Conservation (phyloP, 495 filamentous ascomycete genomes). For the Friedmanniomyces simplex region DNA sequence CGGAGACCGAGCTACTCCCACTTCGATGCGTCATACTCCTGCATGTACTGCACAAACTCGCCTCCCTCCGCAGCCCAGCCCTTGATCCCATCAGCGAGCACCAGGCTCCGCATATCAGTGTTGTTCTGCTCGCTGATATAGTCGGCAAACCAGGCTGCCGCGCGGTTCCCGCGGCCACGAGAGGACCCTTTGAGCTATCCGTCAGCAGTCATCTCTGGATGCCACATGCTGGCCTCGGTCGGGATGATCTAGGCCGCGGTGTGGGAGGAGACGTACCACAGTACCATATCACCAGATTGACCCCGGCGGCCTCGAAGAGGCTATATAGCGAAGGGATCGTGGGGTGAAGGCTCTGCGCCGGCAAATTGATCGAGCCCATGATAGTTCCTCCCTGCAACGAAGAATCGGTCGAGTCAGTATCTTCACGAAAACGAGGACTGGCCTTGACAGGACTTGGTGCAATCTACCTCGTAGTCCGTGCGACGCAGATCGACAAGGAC, state of each 20-base stretch:
- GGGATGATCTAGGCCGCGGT: no score
- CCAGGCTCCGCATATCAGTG: slow-evolving; percentile 42
- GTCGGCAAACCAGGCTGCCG: slow-evolving; percentile 58
- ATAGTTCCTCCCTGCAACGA: slow-evolving; percentile 49
- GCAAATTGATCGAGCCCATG: slow-evolving; percentile 56
- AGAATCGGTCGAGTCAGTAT: no score
- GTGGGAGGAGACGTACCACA: slow-evolving; percentile 48
- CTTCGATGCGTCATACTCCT: slow-evolving; percentile 40
- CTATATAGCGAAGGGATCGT: slow-evolving; percentile 48
- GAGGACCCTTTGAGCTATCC: slow-evolving; percentile 44
- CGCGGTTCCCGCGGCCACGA: slow-evolving; percentile 48
- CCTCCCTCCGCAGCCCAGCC: slow-evolving; percentile 51
- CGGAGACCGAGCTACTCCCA: no score
- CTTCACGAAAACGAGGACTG: not conserved
- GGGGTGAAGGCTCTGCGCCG: slow-evolving; percentile 54
- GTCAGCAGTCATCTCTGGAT: no score
- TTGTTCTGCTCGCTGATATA: slow-evolving; percentile 20
- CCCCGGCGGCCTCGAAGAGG: slow-evolving; percentile 40
- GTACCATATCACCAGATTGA: slow-evolving; percentile 52
- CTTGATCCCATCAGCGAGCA: slow-evolving; percentile 52
- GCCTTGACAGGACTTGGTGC: not conserved
- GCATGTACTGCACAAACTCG: slow-evolving; percentile 46
- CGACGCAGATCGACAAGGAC: slow-evolving; percentile 54
- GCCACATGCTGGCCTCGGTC: no score
- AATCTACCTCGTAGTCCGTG: slow-evolving; percentile 39